phyloP scores from a whole-genome alignment of 2,329 filamentous ascomycete species.

The Tolypocladium capitatum region DNA sequence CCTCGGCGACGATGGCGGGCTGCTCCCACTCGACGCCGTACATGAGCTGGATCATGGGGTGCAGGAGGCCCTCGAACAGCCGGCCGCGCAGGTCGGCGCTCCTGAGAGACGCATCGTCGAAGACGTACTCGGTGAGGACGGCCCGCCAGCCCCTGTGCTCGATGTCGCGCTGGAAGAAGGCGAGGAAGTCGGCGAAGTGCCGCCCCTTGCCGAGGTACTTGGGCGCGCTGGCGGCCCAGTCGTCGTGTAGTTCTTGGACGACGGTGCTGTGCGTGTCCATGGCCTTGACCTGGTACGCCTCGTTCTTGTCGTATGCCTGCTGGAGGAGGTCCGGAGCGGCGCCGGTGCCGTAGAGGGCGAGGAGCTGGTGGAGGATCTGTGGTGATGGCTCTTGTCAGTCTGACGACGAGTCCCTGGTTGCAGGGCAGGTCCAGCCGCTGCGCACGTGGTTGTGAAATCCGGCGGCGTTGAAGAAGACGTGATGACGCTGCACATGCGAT shows the following conservation, averaged over 20 bases:
- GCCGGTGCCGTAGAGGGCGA: constrained; percentile 64
- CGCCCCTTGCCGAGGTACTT: constrained; percentile 46
- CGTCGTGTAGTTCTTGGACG: constrained; percentile 38
- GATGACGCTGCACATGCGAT: constrained; percentile 29
- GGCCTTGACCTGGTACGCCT: constrained; percentile 48
- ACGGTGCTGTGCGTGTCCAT: constrained; percentile 32
- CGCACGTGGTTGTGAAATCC: constrained; percentile 72
- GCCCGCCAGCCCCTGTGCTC: constrained; percentile 44
- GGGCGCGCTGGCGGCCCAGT: constrained; percentile 39
- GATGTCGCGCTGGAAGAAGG: constrained; percentile 66
- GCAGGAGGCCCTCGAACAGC: constrained; percentile 56
- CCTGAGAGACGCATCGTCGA: constrained; percentile 48
- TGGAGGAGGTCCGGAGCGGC: constrained; percentile 48
- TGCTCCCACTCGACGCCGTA: constrained; percentile 76
- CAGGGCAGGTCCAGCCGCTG: not conserved
- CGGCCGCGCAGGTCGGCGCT: constrained; percentile 58
- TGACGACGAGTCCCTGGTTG: too few species aligned
- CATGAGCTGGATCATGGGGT: constrained; percentile 74
- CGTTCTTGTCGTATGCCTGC: constrained; percentile 51
- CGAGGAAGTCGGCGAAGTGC: constrained; percentile 60
- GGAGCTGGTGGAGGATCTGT: constrained; percentile 57
- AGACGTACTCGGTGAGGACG: constrained; percentile 54
- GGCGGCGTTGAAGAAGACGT: constrained; percentile 65
- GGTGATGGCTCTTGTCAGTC: not conserved
- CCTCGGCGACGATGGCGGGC: constrained; percentile 69